Evolutionary conservation across 2,329 filamentous ascomycete species (phyloP).

Genomic region (Monosporascus sp.): DNA sequence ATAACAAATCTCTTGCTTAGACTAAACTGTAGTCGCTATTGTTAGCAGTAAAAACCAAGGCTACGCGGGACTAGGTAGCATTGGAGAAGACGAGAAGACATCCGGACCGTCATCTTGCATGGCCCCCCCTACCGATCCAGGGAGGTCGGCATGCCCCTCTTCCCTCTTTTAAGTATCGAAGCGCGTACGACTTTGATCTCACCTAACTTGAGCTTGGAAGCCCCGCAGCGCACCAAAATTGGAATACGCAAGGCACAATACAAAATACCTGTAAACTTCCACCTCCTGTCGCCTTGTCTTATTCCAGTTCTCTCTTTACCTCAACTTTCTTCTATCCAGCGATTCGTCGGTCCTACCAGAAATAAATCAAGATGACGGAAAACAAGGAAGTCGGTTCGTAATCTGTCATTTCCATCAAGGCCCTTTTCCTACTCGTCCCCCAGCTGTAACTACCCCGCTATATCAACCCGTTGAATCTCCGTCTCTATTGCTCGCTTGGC

Average conservation of each 20-base stretch:
- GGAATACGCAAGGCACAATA: background rate
- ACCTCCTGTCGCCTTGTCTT: background rate
- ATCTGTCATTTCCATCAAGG: background rate
- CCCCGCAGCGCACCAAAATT: background rate
- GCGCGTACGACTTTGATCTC: background rate
- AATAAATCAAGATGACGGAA: slow-evolving; percentile 11
- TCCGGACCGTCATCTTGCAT: too few relatives aligned
- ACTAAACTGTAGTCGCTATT: too few relatives aligned
- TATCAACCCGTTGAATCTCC: background rate
- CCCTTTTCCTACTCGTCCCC: background rate
- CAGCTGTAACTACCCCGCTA: slow-evolving; percentile 1
- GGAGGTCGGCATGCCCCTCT: background rate
- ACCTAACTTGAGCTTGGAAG: background rate
- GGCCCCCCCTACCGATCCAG: too few relatives aligned
- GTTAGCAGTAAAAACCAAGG: too few relatives aligned
- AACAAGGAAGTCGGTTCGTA: slow-evolving; percentile 16
- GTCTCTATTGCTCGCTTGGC: background rate
- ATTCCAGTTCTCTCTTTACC: background rate
- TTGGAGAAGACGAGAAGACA: too few relatives aligned
- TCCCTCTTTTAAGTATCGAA: background rate
- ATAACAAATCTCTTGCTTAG: too few relatives aligned
- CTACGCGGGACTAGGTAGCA: too few relatives aligned
- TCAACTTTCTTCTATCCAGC: background rate
- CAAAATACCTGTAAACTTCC: background rate
- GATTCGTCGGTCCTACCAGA: background rate